Conservation (phyloP, 2,329 filamentous ascomycete species). For the Aureobasidium sp. region DNA sequence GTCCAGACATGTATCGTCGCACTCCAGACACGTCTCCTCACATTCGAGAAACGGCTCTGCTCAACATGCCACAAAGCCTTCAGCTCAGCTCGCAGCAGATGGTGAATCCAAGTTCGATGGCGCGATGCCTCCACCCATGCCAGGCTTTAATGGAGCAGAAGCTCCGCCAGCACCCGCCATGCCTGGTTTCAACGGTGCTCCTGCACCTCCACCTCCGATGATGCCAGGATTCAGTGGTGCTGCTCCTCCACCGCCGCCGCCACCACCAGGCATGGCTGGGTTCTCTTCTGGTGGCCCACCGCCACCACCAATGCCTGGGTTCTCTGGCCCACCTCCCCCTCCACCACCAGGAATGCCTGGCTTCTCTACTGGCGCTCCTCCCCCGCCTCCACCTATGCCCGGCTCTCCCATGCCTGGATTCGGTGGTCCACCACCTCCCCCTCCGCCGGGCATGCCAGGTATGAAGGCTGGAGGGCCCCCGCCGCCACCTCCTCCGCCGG, state of each 20-base stretch:
- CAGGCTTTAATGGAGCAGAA: constrained; percentile 29
- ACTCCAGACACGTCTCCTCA: neutral
- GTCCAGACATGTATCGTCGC: neutral
- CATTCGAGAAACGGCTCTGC: neutral
- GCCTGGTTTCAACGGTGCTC: constrained; percentile 36
- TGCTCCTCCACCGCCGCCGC: constrained; percentile 33
- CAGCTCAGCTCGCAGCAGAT: neutral
- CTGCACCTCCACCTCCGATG: constrained; percentile 37
- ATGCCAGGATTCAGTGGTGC: constrained; percentile 39
- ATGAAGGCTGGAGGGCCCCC: constrained; percentile 44
- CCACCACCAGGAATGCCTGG: constrained; percentile 45
- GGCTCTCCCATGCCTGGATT: constrained; percentile 43
- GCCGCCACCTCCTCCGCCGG: constrained; percentile 56
- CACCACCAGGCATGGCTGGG: constrained; percentile 41
- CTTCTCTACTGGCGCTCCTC: constrained; percentile 31
- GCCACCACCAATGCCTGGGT: constrained; percentile 46
- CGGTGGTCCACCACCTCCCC: constrained; percentile 35
- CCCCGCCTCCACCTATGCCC: constrained; percentile 38
- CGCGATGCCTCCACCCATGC: constrained; percentile 22
- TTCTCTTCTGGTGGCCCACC: constrained; percentile 33
- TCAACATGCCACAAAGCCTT: neutral
- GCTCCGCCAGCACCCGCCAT: constrained; percentile 43
- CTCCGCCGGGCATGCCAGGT: constrained; percentile 47
- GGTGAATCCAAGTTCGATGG: constrained; percentile 30
- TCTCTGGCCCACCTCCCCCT: constrained; percentile 48